Percentiles rank a stretch among this genome's conserved stretches.
phyloP scores from a whole-genome alignment of 1,139 yeast species.

The Taphrina populina region DNA sequence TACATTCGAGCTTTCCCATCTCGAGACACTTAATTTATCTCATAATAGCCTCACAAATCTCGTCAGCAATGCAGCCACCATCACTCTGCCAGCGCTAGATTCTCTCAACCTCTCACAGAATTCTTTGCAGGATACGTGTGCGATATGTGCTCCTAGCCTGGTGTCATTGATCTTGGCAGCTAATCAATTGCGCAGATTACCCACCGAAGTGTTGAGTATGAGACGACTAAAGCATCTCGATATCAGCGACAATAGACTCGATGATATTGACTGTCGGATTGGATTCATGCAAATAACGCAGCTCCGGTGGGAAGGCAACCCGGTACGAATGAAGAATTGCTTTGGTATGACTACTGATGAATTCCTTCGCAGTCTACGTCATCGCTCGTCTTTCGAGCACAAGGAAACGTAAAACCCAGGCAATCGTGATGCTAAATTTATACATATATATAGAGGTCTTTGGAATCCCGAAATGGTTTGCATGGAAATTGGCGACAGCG shows the following conservation, averaged over 20 bases:
- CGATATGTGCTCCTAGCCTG: not conserved
- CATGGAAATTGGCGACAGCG: too few relatives aligned
- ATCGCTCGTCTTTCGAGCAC: too few relatives aligned
- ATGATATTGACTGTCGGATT: not conserved
- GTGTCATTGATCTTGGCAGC: slow-evolving; percentile 5
- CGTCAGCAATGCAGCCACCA: not conserved
- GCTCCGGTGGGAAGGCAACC: slow-evolving; percentile 18
- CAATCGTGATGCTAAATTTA: too few relatives aligned
- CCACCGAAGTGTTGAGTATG: not conserved
- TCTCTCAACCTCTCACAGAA: slow-evolving; percentile 8
- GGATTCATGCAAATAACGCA: slow-evolving; percentile 16
- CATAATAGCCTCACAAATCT: not conserved
- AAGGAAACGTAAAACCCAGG: too few relatives aligned
- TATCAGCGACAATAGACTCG: slow-evolving; percentile 9
- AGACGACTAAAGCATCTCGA: not conserved
- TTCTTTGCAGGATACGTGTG: not conserved
- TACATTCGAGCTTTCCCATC: not conserved
- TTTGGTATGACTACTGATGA: slow-evolving; percentile 4
- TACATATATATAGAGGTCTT: too few relatives aligned
- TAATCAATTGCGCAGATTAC: not conserved
- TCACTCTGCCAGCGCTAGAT: not conserved
- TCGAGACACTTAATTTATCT: slow-evolving; percentile 1
- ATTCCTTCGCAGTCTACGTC: not conserved
- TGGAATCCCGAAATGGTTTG: too few relatives aligned
- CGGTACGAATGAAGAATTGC: slow-evolving; percentile 12